Base-by-base conservation (phyloP, 768 basidiomycete genomes). In the Amanita exitialis region DNA sequence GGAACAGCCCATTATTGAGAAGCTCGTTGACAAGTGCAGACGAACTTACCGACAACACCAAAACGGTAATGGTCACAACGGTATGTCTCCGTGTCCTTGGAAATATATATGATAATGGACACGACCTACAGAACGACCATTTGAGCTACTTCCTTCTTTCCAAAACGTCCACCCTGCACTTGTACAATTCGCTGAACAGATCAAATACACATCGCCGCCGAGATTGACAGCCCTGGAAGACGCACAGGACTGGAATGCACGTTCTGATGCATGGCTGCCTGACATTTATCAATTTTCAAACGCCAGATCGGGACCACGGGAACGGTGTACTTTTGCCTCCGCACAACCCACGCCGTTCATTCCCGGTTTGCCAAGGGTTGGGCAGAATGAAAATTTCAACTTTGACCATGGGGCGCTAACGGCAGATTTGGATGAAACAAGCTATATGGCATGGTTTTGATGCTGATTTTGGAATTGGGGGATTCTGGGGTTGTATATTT, bases 361-460 rank as follows among this genome's bases (percentile, higher is more conserved):
- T 13, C 69, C 73, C 2, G 70, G 69, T 7, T 64, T 69, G 6
- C 74, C 77, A 6, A 67, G 81, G 32, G 73, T 83, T 35, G 73
- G 70, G 38, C 74, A 75, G 56, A 73, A 77, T 50, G 71, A 73
- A 52, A 72, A 70, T 30, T 78, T 79, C 56, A 80, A 82, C 62
- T 77, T 82, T 58, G 80, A 82, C 53, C 71, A 80, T 57, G 81
- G 81, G 4, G 80, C 78, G 18, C 59, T 83, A 54, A 76, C 70
- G 25, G 69, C 70, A 42, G 73, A 76, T 42, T 64, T 78, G 53
- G 77, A 77, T 56, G 79, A 75, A 56, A 81, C 79, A 32, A 78
- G 77, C 51, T 82, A 79, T 60, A 82, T 83, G 81, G 79, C 80
- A 20, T 83, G 81, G 81, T 83, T 83, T 58, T 82, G 66, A 64